phyloP scores from a whole-genome alignment of 305 asterid species.

The Euphrasia arctica region DNA sequence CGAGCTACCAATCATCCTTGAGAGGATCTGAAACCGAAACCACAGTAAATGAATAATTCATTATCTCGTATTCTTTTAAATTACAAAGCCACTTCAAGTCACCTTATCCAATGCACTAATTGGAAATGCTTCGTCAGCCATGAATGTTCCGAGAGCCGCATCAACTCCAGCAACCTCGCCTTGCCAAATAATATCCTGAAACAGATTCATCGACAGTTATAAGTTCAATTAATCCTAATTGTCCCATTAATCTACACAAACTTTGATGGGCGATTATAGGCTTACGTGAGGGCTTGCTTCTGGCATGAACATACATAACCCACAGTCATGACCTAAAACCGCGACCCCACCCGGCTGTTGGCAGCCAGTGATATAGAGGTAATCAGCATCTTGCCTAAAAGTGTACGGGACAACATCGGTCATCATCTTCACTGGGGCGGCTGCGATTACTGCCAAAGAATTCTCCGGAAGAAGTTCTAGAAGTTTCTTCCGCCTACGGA shows the following conservation, averaged over 20 bases:
- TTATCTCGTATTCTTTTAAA: too few relatives aligned
- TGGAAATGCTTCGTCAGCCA: conserved; percentile 88
- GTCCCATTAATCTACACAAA: conserved; percentile 14
- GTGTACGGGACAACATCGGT: conserved; percentile 92
- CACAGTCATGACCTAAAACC: conserved; percentile 81
- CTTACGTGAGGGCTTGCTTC: conserved; percentile 65
- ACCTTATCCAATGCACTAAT: conserved; percentile 61
- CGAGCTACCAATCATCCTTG: conserved; percentile 70
- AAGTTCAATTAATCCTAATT: conserved; percentile 2
- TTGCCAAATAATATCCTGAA: conserved; percentile 90
- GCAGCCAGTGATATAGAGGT: conserved; percentile 86
- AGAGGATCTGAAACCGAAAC: conserved; percentile 59
- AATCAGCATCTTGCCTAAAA: conserved; percentile 93
- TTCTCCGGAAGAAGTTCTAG: conserved; percentile 82
- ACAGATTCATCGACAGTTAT: conserved; percentile 27
- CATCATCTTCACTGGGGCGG: conserved; percentile 98
- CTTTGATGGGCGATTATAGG: conserved; percentile 8
- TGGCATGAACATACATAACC: conserved; percentile 97
- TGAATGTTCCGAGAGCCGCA: conserved; percentile 67
- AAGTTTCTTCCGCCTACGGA: conserved; percentile 73
- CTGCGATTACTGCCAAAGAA: conserved; percentile 86
- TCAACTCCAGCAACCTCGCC: conserved; percentile 91
- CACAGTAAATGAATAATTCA: too few relatives aligned
- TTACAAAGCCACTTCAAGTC: conserved; percentile 7
- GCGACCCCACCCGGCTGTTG: conserved; percentile 99